A percentile compares a stretch with the other conserved stretches of the same genome.
phyloP scores from a whole-genome alignment of 345 rosid species.

The Durio zibethinus region DNA sequence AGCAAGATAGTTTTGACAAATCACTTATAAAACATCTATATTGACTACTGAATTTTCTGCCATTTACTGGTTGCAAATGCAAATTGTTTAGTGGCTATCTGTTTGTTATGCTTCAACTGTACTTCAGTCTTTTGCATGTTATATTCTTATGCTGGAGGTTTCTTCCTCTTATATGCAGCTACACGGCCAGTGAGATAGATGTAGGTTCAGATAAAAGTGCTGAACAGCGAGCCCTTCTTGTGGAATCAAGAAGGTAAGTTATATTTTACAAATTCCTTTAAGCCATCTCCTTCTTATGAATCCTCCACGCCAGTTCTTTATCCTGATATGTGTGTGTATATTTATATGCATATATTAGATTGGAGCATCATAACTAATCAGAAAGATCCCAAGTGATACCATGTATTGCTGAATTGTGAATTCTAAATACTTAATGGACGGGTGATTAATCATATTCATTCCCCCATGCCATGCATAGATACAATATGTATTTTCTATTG shows the following conservation, averaged over 20 bases:
- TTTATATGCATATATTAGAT: not conserved
- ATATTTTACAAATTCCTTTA: constrained; percentile 6
- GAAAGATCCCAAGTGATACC: not conserved
- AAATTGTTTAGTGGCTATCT: not conserved
- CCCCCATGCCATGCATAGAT: not conserved
- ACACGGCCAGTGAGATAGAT: constrained; percentile 49
- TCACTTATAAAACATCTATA: not conserved
- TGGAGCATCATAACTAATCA: not conserved
- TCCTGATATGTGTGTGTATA: not conserved
- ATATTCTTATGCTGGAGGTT: constrained; percentile 17
- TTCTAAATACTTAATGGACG: not conserved
- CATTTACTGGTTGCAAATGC: constrained; percentile 1
- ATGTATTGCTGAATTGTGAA: not conserved
- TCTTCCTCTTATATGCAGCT: constrained; percentile 31
- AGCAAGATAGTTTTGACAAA: not conserved
- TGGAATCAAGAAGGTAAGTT: constrained; percentile 74
- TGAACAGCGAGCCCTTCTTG: constrained; percentile 81
- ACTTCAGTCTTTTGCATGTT: not conserved
- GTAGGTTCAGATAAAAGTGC: constrained; percentile 38
- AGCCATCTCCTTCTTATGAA: not conserved
- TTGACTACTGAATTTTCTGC: not conserved
- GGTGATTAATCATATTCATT: not conserved
- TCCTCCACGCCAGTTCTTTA: not conserved
- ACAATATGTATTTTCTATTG: not conserved
- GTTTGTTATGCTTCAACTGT: not conserved